Conservation (phyloP, 331 rosid species). For the Malus hybrid region DNA sequence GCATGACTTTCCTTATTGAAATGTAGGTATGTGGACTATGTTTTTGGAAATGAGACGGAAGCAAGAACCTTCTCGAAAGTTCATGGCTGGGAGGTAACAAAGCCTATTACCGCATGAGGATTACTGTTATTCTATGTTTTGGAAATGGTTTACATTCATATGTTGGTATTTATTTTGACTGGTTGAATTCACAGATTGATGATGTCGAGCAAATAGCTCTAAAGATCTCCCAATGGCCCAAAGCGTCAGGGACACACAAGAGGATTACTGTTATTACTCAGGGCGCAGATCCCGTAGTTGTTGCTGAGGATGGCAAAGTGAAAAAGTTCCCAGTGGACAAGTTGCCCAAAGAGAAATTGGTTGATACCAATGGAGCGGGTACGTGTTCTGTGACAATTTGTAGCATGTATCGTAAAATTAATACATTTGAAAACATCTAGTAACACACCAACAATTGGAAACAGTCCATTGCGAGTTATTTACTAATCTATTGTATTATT, state of each 20-base stretch:
- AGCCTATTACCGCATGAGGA: not conserved
- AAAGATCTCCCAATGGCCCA: constrained; percentile 83
- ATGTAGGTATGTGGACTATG: constrained; percentile 69
- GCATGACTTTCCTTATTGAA: constrained; percentile 6
- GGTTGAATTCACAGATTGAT: constrained; percentile 43
- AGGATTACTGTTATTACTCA: constrained; percentile 90
- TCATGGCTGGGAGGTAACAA: constrained; percentile 86
- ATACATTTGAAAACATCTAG: not conserved
- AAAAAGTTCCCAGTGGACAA: not conserved
- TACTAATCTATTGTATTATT: not conserved
- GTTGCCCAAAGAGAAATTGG: constrained; percentile 82
- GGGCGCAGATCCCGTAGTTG: constrained; percentile 88
- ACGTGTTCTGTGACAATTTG: constrained; percentile 15
- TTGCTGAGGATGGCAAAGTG: constrained; percentile 72
- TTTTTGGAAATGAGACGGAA: constrained; percentile 95
- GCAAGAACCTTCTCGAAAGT: constrained; percentile 82
- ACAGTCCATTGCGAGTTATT: not conserved
- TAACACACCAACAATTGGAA: not conserved
- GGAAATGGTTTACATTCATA: not conserved
- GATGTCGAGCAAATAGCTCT: constrained; percentile 84
- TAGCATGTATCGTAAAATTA: not conserved
- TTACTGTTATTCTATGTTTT: not conserved
- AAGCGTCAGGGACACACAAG: constrained; percentile 78
- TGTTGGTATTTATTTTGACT: not conserved
- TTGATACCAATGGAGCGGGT: constrained; percentile 98